Percentiles rank a stretch among this genome's conserved stretches.
phyloP scores from a whole-genome alignment of 257 asterid species.

The Nicotiana tomentosiformis region DNA sequence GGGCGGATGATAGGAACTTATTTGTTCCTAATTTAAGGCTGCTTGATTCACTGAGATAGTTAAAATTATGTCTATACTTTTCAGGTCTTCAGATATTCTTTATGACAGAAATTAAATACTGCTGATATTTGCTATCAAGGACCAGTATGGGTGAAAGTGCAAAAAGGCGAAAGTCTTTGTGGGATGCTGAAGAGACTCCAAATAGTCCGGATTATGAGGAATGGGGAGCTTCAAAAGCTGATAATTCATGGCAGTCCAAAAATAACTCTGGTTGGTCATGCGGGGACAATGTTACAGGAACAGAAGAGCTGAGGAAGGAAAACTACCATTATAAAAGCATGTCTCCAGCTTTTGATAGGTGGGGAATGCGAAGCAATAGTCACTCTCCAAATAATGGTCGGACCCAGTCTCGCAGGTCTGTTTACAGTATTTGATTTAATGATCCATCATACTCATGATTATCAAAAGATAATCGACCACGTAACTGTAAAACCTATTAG shows the following conservation, averaged over 20 bases:
- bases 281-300: constrained; percentile 9
- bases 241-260: constrained; percentile 10
- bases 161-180: constrained; percentile 15
- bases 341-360: constrained; percentile 16
- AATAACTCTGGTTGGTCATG: constrained; percentile 8
- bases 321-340: constrained; percentile 7
- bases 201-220: constrained; percentile 1
- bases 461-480: neutral
- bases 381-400: constrained; percentile 13
- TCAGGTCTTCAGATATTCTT: neutral
- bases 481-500: neutral
- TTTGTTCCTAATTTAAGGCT: neutral
- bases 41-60: neutral
- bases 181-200: constrained; percentile 11
- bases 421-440: neutral
- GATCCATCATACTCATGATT: constrained; percentile 8
- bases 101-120: neutral
- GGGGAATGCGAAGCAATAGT: constrained; percentile 14
- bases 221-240: constrained; percentile 10
- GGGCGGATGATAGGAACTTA: neutral
- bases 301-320: constrained; percentile 10
- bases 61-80: neutral
- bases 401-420: constrained; percentile 17
- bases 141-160: constrained; percentile 14
- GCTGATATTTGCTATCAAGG: constrained; percentile 8